Conservation (phyloP, 2,329 filamentous ascomycete genomes). For the Lecanicillium sp. region DNA sequence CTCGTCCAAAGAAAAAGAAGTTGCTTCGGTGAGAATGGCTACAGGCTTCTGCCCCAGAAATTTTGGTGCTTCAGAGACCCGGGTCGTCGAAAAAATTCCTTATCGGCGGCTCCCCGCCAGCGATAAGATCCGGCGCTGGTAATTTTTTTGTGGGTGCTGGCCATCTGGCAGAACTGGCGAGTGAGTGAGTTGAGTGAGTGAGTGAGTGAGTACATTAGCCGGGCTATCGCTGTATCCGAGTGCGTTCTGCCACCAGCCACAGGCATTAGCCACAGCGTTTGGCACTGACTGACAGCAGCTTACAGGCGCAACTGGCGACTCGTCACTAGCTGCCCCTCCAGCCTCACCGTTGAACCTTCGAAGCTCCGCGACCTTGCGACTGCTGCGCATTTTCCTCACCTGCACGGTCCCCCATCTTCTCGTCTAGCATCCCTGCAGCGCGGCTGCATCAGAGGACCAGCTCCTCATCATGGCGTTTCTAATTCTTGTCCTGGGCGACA, state of each 20-base stretch:
- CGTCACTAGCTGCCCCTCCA: slow-evolving; percentile 24
- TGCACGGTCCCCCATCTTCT: slow-evolving; percentile 17
- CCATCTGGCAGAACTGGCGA: too few relatives aligned
- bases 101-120: slow-evolving; percentile 18
- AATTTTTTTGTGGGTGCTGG: neutral
- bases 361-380: slow-evolving; percentile 20
- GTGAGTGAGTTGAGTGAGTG: too few relatives aligned
- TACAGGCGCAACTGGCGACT: slow-evolving; percentile 9
- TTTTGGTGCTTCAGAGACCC: slow-evolving; percentile 17
- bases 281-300: neutral
- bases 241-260: too few relatives aligned
- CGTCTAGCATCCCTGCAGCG: slow-evolving; percentile 5
- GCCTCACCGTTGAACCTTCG: slow-evolving; percentile 16
- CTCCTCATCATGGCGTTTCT: slow-evolving; percentile 75
- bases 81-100: slow-evolving; percentile 17
- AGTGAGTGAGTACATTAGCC: slow-evolving; percentile 4
- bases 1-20: neutral
- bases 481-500: slow-evolving; percentile 85
- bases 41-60: neutral
- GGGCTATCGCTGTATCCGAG: slow-evolving; percentile 27
- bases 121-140: slow-evolving; percentile 16
- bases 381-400: neutral
- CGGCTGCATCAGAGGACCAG: slow-evolving; percentile 24
- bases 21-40: slow-evolving; percentile 3
- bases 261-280: slow-evolving; percentile 3